Percentiles rank a stretch among this genome's conserved stretches.
These are phyloP conservation scores for Didymella glomerata DNA, from an alignment of 2,329 filamentous ascomycete genomes.

Conservation along the genomic window DNA sequence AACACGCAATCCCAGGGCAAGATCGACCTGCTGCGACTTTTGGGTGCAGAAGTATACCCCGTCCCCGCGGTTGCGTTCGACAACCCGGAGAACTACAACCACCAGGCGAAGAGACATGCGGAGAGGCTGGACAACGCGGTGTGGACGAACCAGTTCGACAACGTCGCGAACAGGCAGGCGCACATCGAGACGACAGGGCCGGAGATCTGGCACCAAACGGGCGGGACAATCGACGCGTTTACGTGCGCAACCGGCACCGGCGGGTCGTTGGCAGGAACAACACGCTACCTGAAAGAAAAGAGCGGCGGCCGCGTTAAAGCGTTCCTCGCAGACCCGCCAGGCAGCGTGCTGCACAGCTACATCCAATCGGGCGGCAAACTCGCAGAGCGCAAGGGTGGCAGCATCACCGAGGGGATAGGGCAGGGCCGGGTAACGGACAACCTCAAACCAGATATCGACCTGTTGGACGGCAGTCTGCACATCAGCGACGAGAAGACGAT, in stretches of 20 bases:
- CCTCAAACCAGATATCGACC: constrained; percentile 80
- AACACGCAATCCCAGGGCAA: constrained; percentile 98
- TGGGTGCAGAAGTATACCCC: constrained; percentile 94
- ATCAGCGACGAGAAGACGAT: constrained; percentile 95
- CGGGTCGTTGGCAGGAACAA: constrained; percentile 88
- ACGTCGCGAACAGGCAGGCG: constrained; percentile 89
- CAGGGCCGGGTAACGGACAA: constrained; percentile 98
- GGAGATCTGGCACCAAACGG: constrained; percentile 95
- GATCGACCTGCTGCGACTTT: constrained; percentile 87
- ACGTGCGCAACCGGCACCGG: constrained; percentile 94
- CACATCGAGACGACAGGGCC: constrained; percentile 97
- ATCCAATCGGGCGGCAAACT: constrained; percentile 85
- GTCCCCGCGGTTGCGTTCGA: constrained; percentile 96
- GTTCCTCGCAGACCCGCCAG: constrained; percentile 93
- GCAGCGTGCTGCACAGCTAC: constrained; percentile 92
- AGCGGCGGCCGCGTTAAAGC: constrained; percentile 81
- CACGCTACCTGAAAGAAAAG: constrained; percentile 85
- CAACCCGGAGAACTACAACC: constrained; percentile 96
- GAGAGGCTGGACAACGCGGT: constrained; percentile 85
- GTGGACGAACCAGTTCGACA: constrained; percentile 99
- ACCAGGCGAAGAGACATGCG: constrained; percentile 91
- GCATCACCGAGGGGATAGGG: constrained; percentile 97
- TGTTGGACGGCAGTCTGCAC: constrained; percentile 83
- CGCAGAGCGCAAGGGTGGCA: constrained; percentile 80
- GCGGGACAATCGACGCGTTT: constrained; percentile 87